Evolutionary conservation across 495 filamentous ascomycete genomes (phyloP), one percentile per base, ranked within the genome.

Genomic region (Sporormia fimetaria): DNA sequence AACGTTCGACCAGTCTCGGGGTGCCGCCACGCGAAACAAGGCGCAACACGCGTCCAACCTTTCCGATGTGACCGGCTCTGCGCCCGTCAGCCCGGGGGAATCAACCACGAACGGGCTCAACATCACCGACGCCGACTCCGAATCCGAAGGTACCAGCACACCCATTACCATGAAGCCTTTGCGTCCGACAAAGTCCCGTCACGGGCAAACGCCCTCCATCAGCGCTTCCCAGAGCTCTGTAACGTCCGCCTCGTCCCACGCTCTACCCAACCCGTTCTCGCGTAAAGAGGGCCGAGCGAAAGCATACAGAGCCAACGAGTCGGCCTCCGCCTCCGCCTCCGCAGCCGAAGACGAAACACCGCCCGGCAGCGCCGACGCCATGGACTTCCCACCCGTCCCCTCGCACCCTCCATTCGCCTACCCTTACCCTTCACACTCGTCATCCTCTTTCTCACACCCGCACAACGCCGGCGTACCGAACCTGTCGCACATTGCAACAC

Each of bases 91-190:
- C 17, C 47, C 51, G 2, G 21, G n/a, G 17, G 3, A 37, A 33
- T 8, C 42, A 47, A 12, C 42, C 46, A 22, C 14, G 20, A 22
- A 44, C 35, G n/a, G 22, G 23, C 17, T 51, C 47, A 9, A 43
- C 42, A 2, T 44, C 44, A 4, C n/a, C n/a, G n/a, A n/a, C n/a
- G n/a, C n/a, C n/a, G n/a, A n/a, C n/a, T n/a, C n/a, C n/a, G n/a
- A n/a, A n/a, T n/a, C n/a, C n/a, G n/a, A n/a, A n/a, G n/a, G n/a
- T n/a, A 42, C 40, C 3, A 46, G 45, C 28, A 54, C 51, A 11
- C 50, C 50, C 6, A 28, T 53, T 14, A 48, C 42, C 6, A 53
- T 53, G 50, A 53, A 48, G 29, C 31, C 45, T 9, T 21, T 32
- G 11, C 36, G 31, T 12, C 10, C 24, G 6, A 18, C 29, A 1